These are phyloP conservation scores for Rhynchospora pubera DNA, from an alignment of 176 grass and related monocot genomes.

Conservation along the genomic window DNA sequence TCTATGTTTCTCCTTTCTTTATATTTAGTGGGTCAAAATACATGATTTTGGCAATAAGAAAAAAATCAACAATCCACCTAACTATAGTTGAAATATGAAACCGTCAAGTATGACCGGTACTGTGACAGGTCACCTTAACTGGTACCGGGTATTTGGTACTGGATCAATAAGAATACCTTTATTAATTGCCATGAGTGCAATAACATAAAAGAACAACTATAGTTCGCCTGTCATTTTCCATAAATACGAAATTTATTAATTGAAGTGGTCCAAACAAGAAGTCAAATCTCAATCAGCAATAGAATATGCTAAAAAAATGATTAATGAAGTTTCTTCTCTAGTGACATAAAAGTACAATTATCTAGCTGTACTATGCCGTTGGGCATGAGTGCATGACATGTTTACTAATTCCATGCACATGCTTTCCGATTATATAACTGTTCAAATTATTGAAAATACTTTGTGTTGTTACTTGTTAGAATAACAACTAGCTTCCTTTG, in stretches of 20 bases:
- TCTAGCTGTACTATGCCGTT: conserved; percentile 2
- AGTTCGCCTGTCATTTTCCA: conserved; percentile 11
- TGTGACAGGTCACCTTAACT: not conserved
- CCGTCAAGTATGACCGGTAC: not conserved
- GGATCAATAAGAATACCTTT: not conserved
- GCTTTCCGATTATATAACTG: not conserved
- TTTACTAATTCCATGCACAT: not conserved
- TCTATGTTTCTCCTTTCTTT: no score
- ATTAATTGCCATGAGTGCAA: not conserved
- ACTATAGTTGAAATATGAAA: not conserved
- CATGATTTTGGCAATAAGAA: not conserved
- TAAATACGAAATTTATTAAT: not conserved
- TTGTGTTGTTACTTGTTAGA: not conserved
- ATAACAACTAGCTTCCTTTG: not conserved
- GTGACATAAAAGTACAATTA: not conserved
- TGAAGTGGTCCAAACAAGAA: not conserved
- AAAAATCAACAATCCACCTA: not conserved
- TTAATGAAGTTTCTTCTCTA: not conserved
- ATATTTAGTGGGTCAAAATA: not conserved
- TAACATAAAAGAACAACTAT: not conserved
- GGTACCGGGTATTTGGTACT: not conserved
- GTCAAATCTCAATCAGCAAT: conserved; percentile 2
- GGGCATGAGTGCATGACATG: not conserved
- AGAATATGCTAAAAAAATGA: conserved; percentile 7
- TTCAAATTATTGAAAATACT: not conserved